Evolutionary conservation across 192 early-diverging fungal genomes (phyloP).

Genomic region (Allomyces arbusculus): DNA sequence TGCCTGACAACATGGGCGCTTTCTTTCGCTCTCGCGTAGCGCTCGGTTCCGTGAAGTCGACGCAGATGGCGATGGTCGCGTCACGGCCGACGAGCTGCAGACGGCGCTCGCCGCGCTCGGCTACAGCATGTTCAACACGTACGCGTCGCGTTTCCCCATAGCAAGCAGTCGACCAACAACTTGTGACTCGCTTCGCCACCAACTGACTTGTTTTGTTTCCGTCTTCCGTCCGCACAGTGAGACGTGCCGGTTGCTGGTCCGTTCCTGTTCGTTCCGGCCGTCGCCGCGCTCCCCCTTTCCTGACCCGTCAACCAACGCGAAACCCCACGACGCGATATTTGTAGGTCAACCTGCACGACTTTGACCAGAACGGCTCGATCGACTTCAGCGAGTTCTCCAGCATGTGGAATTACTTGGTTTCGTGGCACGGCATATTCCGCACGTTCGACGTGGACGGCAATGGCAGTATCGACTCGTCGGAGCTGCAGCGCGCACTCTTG

Average conservation of each 20-base stretch:
- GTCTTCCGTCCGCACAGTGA: constrained; percentile 22
- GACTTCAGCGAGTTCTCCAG: constrained; percentile 53
- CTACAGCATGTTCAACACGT: not conserved
- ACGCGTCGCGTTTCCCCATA: not conserved
- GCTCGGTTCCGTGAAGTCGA: constrained; percentile 3
- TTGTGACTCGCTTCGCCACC: constrained; percentile 1
- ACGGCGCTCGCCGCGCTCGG: constrained; percentile 20
- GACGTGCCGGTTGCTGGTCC: constrained; percentile 60
- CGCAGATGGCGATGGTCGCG: constrained; percentile 43
- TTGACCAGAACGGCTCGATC: constrained; percentile 53
- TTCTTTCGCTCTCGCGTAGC: too few species aligned
- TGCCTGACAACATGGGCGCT: too few species aligned
- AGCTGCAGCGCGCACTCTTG: constrained; percentile 46
- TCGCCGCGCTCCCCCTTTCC: too few species aligned
- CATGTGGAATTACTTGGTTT: constrained; percentile 64
- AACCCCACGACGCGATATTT: not conserved
- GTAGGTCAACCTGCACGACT: constrained; percentile 5
- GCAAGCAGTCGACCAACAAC: not conserved
- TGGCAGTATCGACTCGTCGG: constrained; percentile 48
- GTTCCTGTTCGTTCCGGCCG: constrained; percentile 38
- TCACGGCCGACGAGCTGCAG: constrained; percentile 49
- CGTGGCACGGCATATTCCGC: constrained; percentile 60
- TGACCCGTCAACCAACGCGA: too few species aligned
- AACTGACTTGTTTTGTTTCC: constrained; percentile 50
- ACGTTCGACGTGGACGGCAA: constrained; percentile 57